Percentiles rank a stretch among this genome's conserved stretches.
phyloP scores from a whole-genome alignment of 2,329 filamentous ascomycete genomes.

The Furcasterigmium furcatum region DNA sequence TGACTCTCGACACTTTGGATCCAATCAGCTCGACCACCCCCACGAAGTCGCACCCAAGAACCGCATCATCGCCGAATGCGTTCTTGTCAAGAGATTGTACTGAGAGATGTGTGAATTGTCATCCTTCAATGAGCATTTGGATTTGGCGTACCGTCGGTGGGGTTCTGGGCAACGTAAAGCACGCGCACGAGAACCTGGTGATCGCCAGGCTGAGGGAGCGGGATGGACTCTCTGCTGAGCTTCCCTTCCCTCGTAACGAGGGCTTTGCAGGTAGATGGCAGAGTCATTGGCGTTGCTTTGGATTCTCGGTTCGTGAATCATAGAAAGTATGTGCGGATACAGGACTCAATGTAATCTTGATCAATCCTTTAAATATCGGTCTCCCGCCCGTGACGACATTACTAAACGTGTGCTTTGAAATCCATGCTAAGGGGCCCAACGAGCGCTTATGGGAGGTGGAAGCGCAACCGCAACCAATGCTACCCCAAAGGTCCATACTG shows the following conservation, averaged over 20 bases:
- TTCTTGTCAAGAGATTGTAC: conserved; percentile 29
- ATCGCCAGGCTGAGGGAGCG: conserved; percentile 20
- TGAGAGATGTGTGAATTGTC: too few relatives aligned
- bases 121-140: conserved; percentile 4
- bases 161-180: conserved; percentile 27
- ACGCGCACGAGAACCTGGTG: conserved; percentile 29
- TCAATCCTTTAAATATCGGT: too few relatives aligned
- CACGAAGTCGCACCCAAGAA: conserved; percentile 29
- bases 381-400: too few relatives aligned
- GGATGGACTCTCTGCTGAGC: conserved; percentile 14
- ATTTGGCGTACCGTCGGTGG: conserved; percentile 27
- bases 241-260: conserved; percentile 4
- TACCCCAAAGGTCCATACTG: too few relatives aligned
- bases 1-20: conserved; percentile 8
- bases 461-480: too few relatives aligned
- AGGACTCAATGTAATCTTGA: too few relatives aligned
- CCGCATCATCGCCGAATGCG: conserved; percentile 26
- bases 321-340: too few relatives aligned
- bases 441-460: too few relatives aligned
- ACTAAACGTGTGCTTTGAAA: too few relatives aligned
- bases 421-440: too few relatives aligned
- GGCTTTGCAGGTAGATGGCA: neutral
- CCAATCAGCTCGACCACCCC: conserved; percentile 26
- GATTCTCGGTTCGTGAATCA: too few relatives aligned
- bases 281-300: too few relatives aligned